These are phyloP conservation scores for Neonectria ditissima DNA, from an alignment of 2,329 filamentous ascomycete species.

Conservation along the genomic window DNA sequence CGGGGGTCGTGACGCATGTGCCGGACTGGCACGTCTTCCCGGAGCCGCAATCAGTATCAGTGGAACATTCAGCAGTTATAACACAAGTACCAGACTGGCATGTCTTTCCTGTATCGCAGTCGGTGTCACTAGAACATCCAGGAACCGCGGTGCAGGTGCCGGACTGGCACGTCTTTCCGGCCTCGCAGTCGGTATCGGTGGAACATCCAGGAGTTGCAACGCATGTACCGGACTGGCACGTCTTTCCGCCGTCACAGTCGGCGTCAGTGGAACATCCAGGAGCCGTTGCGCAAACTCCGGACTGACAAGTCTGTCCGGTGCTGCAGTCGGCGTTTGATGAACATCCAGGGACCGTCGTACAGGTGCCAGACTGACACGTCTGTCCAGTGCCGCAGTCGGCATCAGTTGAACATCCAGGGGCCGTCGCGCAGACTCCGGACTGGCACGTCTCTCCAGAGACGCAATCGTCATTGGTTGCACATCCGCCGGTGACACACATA, in stretches of 20 bases:
- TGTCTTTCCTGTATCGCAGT: neutral
- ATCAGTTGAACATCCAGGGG: neutral
- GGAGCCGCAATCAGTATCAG: neutral
- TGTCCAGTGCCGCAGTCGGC: neutral
- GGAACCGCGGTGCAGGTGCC: slow-evolving; percentile 6
- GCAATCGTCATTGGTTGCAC: slow-evolving; percentile 4
- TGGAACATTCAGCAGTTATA: neutral
- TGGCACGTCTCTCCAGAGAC: neutral
- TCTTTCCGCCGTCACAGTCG: neutral
- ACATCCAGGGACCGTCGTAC: slow-evolving; percentile 1
- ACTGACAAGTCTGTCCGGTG: neutral
- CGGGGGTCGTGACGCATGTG: neutral
- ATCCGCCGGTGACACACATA: neutral
- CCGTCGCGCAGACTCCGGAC: slow-evolving; percentile 1
- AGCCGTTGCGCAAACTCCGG: slow-evolving; percentile 5
- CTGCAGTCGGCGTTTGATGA: neutral
- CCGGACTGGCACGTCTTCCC: neutral
- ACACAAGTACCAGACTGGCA: neutral
- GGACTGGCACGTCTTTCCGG: neutral
- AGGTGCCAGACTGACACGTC: neutral
- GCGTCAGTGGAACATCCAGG: neutral
- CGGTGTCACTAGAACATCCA: neutral
- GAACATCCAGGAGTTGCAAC: slow-evolving; percentile 1
- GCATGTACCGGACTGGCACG: neutral
- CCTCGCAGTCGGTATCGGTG: neutral